These are phyloP conservation scores for Orobanche coerulescens DNA, from an alignment of 257 asterid species.

Conservation along the genomic window DNA sequence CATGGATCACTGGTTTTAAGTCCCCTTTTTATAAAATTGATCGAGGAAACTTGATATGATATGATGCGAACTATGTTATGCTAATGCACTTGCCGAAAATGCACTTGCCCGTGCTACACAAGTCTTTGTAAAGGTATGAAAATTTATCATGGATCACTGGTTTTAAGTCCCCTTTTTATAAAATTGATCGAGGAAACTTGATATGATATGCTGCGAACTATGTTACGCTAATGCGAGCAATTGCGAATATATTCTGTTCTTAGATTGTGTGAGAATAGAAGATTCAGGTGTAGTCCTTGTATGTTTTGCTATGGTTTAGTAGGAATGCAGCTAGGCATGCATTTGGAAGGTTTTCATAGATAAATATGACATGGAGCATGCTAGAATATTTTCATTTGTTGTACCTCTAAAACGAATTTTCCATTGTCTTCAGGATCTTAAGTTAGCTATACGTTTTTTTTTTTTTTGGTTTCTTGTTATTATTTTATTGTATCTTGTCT, in stretches of 20 bases:
- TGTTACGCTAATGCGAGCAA: neutral
- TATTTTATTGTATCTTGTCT: neutral
- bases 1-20: neutral
- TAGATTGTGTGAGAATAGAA: neutral
- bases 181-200: neutral
- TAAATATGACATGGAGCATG: neutral
- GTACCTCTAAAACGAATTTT: neutral
- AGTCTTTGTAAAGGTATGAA: conserved; percentile 78
- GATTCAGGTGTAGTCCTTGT: neutral
- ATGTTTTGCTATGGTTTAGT: neutral
- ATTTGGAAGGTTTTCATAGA: neutral
- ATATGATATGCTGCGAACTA: neutral
- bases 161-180: neutral
- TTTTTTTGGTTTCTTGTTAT: neutral
- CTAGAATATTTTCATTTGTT: neutral
- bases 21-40: neutral
- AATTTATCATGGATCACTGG: neutral
- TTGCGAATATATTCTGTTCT: neutral
- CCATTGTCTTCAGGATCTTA: neutral
- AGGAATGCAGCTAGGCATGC: neutral
- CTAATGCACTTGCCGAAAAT: conserved; percentile 92
- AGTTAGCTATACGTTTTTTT: neutral
- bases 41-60: neutral
- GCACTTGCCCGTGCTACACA: conserved; percentile 98
- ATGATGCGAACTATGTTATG: too few relatives aligned